Base-by-base conservation (phyloP, 2,329 filamentous ascomycete species). In the Pezicula radicicola region DNA sequence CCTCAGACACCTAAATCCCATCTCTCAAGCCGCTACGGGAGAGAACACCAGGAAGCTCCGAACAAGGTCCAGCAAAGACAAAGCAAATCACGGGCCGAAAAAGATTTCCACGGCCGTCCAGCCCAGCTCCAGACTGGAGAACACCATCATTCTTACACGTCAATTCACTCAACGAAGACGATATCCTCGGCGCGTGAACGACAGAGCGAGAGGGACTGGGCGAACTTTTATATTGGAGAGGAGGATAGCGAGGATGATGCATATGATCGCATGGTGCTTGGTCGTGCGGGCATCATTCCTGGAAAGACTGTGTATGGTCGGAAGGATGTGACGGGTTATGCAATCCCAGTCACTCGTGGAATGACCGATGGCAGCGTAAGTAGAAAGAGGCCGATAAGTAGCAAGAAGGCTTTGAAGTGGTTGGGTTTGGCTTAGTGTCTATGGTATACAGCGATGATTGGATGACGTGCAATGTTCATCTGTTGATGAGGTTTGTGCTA, bases 321-420 rank as follows among this genome's bases (percentile, higher is more conserved):
- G 21, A 45, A 45, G 42, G 16, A 27, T 25, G n/a, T 42, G 46
- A 41, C 37, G 10, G 30, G 30, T 6, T 33, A 33, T 5, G 30
- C 30, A 33, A 10, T 33, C 30, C 30, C 30, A 33, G 30, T 13
- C 30, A 33, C 30, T 33, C 30, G 39, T 16, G 37, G 51, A 10
- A 33, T 13, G 30, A 28, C n/a, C 19, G 46, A 52, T 46, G 46
- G 41, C 36, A 33, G 48, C 46, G 46, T 47, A 19, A 49, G 19
- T n/a, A 41, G 50, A 42, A 60, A 58, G 43, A 56, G 57, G 27
- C 42, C 27, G 8, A 21, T 21, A 51, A 61, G 60, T 57, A 65
- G 57, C 40, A 63, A 61, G 48, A 71, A 72, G 59, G 70, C 70
- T 15, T 51, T 72, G 52, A 68, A 63, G 55, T 71, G 66, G 67